Evolutionary conservation across 371 early-diverging fungal genomes (phyloP).

Genomic region (Quaeritorhiza haematococci): DNA sequence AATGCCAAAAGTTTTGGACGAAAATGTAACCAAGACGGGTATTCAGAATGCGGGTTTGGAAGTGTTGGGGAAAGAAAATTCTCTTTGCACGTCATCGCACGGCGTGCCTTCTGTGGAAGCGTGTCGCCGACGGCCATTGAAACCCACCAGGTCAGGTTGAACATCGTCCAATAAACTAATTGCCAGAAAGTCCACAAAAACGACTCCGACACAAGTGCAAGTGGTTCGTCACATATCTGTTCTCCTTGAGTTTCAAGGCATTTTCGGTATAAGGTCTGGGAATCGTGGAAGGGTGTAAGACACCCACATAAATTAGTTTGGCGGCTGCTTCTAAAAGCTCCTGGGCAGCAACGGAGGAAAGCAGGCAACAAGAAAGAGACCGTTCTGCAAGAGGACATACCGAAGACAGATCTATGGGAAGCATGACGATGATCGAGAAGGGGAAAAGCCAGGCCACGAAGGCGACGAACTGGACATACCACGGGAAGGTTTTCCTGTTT

Average conservation of each 20-base stretch:
- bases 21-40: slow-evolving; percentile 6
- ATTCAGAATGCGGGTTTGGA: too few species aligned
- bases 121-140: too few species aligned
- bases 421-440: slow-evolving; percentile 79
- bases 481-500: slow-evolving; percentile 32
- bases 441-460: slow-evolving; percentile 79
- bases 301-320: neutral
- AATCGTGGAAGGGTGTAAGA: neutral
- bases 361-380: neutral
- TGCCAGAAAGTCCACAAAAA: slow-evolving; percentile 79
- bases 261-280: slow-evolving; percentile 58
- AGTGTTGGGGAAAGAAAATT: too few species aligned
- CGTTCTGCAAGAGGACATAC: slow-evolving; percentile 44
- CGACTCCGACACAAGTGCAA: slow-evolving; percentile 63
- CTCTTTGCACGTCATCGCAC: too few species aligned
- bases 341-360: neutral
- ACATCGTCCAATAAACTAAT: slow-evolving; percentile 85
- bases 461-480: slow-evolving; percentile 34
- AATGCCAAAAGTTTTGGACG: neutral
- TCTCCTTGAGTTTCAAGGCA: slow-evolving; percentile 32
- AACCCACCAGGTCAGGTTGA: slow-evolving; percentile 76
- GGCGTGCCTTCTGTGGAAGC: too few species aligned
- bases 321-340: neutral
- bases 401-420: slow-evolving; percentile 87
- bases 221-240: slow-evolving; percentile 63